Evolutionary conservation across 2,329 filamentous ascomycete species (phyloP), one percentile per base, ranked within the genome.

Genomic region (Volutella citrinella): DNA sequence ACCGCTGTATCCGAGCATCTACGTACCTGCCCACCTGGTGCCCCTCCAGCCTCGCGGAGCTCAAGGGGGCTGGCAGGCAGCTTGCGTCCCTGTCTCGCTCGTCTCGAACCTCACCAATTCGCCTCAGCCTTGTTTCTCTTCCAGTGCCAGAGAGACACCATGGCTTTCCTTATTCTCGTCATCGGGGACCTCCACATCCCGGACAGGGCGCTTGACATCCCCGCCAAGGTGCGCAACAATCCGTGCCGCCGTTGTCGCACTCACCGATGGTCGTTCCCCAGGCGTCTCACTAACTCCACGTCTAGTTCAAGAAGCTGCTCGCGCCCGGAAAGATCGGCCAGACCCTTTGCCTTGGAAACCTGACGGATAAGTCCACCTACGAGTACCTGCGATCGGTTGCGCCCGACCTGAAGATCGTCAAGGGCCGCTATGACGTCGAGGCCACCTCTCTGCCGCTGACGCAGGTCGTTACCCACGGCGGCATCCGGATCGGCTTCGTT

Each of bases 161-260:
- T 91, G 70, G 87, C 88, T 46, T 87, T 91, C 66, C 76, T 95
- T 50, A 89, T 95, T 59, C 78, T 95, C 59, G 87, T 93, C 58
- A 87, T 95, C 52, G 88, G 88, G 62, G 89, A 95, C 69, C 79
- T 95, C 34, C 89, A 95, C 70, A 95, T 95, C 66, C 89, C 89
- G 54, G 89, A 95, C 65, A 77, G 89, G 61, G 89, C 88, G 52
- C 81, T 93, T 46, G 89, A 95, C 63, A 90, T 95, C 55, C 89
- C 89, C 40, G 75, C 84, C 63, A 95, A 95, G 81, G 88, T 89
- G 72, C 20, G 8, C 20, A 22, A 9, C 20, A 22, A 12, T 22
- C 8, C 20, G 20, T 22, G 12, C 20, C 12, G 20, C n/a, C n/a
- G n/a, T n/a, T n/a, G 17, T 21, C 32, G 31, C 30, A 28, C 16